phyloP scores from a whole-genome alignment of 495 filamentous ascomycete species.

The Viridothelium virens region DNA sequence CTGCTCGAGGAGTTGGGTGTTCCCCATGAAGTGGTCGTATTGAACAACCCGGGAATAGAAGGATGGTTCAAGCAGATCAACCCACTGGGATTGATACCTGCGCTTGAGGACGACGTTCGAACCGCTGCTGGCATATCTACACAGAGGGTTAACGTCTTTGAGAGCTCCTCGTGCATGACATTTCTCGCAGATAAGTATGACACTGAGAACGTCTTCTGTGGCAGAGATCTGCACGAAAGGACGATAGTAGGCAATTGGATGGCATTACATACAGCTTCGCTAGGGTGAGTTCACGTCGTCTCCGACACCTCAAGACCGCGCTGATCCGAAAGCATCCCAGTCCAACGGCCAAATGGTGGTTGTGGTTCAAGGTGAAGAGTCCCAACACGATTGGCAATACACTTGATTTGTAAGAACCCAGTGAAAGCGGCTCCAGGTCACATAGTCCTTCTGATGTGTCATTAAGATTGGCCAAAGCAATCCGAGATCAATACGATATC shows the following conservation, averaged over 20 bases:
- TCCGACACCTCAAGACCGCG: not conserved
- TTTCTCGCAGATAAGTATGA: conserved; percentile 20
- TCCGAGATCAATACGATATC: conserved; percentile 15
- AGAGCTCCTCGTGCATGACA: conserved; percentile 17
- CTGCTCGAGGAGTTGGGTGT: conserved; percentile 18
- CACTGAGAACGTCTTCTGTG: conserved; percentile 14
- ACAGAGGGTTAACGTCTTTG: conserved; percentile 13
- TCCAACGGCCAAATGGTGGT: conserved; percentile 17
- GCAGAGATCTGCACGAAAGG: conserved; percentile 11
- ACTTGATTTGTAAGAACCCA: not conserved
- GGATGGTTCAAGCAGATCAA: conserved; percentile 17
- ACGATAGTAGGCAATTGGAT: conserved; percentile 15
- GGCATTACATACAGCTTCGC: conserved; percentile 14
- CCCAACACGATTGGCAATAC: not conserved
- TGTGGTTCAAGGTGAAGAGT: conserved; percentile 12
- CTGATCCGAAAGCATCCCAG: not conserved
- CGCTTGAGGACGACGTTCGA: conserved; percentile 12
- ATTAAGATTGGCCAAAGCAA: not conserved
- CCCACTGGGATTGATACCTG: conserved; percentile 18
- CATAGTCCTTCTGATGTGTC: not conserved
- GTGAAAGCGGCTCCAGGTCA: not conserved
- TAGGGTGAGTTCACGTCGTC: conserved; percentile 13
- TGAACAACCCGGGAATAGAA: conserved; percentile 6
- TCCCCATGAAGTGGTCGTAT: conserved; percentile 13
- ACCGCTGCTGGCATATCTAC: no score